These are phyloP conservation scores for Cyclostephanos tholiformis DNA, from an alignment of 108 stramenopile species.

Conservation along the genomic window DNA sequence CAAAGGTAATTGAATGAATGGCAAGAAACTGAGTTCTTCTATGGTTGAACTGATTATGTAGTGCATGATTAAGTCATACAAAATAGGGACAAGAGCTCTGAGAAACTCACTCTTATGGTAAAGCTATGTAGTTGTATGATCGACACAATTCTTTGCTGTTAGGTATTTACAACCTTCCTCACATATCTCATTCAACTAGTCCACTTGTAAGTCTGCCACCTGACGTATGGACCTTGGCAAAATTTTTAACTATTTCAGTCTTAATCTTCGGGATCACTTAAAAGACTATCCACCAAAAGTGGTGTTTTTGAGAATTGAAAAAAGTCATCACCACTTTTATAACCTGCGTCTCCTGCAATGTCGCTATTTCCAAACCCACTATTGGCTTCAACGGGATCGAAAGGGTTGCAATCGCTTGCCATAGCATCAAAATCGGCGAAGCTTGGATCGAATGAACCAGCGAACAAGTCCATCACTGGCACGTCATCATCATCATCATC, in stretches of 20 bases:
- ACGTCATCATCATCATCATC: constrained; percentile 34
- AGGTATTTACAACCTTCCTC: not conserved
- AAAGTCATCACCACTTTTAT: not conserved
- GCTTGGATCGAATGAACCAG: constrained; percentile 34
- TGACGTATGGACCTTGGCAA: not conserved
- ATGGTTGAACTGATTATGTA: not conserved
- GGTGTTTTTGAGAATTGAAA: constrained; percentile 20
- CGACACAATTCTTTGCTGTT: too few species aligned
- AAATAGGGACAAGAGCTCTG: not conserved
- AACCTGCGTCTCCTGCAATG: not conserved
- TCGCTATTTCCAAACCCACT: not conserved
- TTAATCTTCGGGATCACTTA: constrained; percentile 5
- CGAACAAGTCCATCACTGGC: constrained; percentile 48
- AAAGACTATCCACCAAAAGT: constrained; percentile 22
- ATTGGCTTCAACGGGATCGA: not conserved
- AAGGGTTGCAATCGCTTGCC: constrained; percentile 1
- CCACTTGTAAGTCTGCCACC: constrained; percentile 1
- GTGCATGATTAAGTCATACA: not conserved
- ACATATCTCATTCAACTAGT: not conserved
- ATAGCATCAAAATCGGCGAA: constrained; percentile 32
- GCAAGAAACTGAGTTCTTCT: not conserved
- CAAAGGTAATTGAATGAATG: not conserved
- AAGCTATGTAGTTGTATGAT: too few species aligned
- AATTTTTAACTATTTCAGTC: not conserved
- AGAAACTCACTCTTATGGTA: not conserved